Conservation (phyloP, 371 early-diverging fungal species). For the Lichtheimia hyalospora region DNA sequence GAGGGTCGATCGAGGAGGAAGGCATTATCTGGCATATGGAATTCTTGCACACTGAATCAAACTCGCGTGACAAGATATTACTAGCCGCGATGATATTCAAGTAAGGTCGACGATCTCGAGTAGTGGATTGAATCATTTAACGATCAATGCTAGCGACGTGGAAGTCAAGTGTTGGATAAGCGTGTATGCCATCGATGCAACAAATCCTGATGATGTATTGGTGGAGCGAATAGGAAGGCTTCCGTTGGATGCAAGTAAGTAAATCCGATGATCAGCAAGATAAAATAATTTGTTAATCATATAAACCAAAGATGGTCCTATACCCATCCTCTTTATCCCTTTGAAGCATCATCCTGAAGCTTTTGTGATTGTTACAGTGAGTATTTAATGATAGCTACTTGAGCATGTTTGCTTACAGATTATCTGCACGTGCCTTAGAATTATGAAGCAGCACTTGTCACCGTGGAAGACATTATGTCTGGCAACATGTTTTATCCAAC, state of each 20-base stretch:
- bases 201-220: constrained; percentile 19
- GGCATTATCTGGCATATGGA: constrained; percentile 54
- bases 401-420: background rate
- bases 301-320: constrained; percentile 27
- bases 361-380: constrained; percentile 38
- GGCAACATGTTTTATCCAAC: constrained; percentile 39
- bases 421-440: background rate
- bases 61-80: constrained; percentile 24
- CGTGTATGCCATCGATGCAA: constrained; percentile 35
- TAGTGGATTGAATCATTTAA: background rate
- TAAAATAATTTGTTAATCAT: too few species aligned
- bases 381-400: background rate
- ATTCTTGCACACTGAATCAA: constrained; percentile 33
- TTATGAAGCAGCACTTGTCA: constrained; percentile 9
- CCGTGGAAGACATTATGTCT: constrained; percentile 20
- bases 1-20: constrained; percentile 30
- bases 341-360: constrained; percentile 29
- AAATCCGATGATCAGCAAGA: background rate
- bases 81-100: constrained; percentile 34
- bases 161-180: constrained; percentile 33
- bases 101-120: constrained; percentile 12
- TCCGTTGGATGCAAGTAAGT: constrained; percentile 35
- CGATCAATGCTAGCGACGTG: constrained; percentile 23
- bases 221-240: constrained; percentile 35
- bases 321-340: constrained; percentile 39